These are phyloP conservation scores for Xanthoconium stramineum DNA, from an alignment of 768 basidiomycete species.

Conservation along the genomic window DNA sequence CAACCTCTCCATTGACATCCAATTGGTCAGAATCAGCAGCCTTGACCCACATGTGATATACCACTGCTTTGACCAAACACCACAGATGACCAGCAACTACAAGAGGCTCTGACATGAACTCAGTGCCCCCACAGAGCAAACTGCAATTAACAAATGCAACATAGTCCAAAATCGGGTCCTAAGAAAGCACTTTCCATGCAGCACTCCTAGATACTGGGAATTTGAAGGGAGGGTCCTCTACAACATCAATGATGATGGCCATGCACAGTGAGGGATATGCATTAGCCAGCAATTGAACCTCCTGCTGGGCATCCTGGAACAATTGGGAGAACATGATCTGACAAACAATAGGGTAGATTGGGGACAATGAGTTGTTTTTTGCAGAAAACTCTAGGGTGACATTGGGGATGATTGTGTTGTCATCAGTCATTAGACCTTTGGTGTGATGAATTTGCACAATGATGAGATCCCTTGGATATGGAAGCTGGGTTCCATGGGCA, in stretches of 20 bases:
- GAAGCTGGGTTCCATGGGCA: too few species aligned
- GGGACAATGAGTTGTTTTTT: neutral
- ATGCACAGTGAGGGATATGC: neutral
- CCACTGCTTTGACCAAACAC: neutral
- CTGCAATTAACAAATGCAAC: neutral
- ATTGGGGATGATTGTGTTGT: too few species aligned
- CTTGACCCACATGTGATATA: neutral
- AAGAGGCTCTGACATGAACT: neutral
- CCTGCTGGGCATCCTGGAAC: too few species aligned
- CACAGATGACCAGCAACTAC: neutral
- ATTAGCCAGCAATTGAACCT: neutral
- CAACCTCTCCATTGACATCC: neutral
- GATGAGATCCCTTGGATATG: too few species aligned
- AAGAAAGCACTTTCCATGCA: neutral
- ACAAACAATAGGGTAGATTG: neutral
- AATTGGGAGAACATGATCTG: neutral
- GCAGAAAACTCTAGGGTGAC: neutral
- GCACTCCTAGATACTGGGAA: neutral
- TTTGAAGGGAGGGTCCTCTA: neutral
- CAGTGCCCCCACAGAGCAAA: too few species aligned
- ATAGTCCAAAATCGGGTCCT: neutral
- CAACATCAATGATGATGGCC: neutral
- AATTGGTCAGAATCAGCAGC: neutral
- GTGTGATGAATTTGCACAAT: too few species aligned
- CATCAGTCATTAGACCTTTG: too few species aligned